phyloP scores from a whole-genome alignment of 164 flowering plant species.

The Vitis labrusca region DNA sequence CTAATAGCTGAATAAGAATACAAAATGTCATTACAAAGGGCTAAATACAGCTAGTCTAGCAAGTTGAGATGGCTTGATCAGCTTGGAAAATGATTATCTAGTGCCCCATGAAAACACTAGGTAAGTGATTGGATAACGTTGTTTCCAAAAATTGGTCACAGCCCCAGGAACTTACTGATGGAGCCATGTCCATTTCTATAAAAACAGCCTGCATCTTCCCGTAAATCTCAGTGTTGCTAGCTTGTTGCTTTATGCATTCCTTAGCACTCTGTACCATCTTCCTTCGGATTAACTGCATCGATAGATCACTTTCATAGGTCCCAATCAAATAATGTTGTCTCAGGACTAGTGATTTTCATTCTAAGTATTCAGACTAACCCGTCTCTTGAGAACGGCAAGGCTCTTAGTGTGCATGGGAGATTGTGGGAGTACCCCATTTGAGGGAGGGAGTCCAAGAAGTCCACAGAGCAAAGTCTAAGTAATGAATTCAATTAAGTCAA shows the following conservation, averaged over 20 bases:
- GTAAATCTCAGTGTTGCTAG: conserved; percentile 3
- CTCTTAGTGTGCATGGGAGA: conserved; percentile 11
- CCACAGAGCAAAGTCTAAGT: conserved; percentile 5
- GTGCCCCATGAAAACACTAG: too few relatives aligned
- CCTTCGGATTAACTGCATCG: conserved; percentile 2
- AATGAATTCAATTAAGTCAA: not conserved
- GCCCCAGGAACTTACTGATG: not conserved
- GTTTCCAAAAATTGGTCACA: too few relatives aligned
- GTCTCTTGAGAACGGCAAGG: not conserved
- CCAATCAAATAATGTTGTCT: not conserved
- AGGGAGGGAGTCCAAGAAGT: conserved; percentile 4
- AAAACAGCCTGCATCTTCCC: conserved; percentile 6
- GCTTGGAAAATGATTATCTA: not conserved
- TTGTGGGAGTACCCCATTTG: conserved; percentile 10
- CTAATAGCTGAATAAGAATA: not conserved
- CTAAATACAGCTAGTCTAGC: not conserved
- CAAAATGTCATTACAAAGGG: not conserved
- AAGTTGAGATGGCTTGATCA: not conserved
- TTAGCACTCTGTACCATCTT: conserved; percentile 8
- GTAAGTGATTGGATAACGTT: too few relatives aligned
- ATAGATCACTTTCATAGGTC: not conserved
- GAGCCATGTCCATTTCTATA: not conserved
- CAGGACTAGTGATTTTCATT: not conserved
- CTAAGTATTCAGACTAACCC: not conserved
- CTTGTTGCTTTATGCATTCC: conserved; percentile 5